Conservation (phyloP, 805 yeast genomes). For the Isabelozyma heimii region DNA sequence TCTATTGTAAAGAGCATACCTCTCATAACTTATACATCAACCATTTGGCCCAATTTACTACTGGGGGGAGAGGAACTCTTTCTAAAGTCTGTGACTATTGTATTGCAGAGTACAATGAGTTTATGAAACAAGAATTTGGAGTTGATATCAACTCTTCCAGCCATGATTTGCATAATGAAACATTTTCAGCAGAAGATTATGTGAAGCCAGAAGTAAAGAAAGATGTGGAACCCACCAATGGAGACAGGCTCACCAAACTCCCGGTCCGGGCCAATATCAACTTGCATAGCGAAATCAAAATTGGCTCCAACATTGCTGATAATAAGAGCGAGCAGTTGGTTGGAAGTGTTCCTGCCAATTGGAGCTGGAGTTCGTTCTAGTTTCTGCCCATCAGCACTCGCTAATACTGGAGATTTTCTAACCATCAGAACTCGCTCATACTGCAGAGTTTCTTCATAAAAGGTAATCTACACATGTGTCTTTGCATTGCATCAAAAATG, state of each 20-base stretch:
- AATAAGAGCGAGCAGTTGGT: constrained; percentile 39
- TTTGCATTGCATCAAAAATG: too few species aligned
- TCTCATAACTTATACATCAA: constrained; percentile 54
- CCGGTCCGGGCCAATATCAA: not conserved
- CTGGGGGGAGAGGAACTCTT: constrained; percentile 65
- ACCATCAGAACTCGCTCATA: too few species aligned
- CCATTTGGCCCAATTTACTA: constrained; percentile 59
- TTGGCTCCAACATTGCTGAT: not conserved
- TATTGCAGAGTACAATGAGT: constrained; percentile 56
- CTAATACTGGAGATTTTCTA: too few species aligned
- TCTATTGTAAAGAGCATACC: constrained; percentile 70
- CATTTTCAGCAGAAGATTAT: not conserved
- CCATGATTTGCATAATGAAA: not conserved
- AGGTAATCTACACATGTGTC: too few species aligned
- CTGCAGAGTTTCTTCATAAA: too few species aligned
- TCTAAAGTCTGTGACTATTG: constrained; percentile 72
- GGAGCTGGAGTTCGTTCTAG: constrained; percentile 77
- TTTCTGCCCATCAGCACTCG: not conserved
- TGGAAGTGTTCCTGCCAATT: constrained; percentile 65
- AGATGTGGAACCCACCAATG: not conserved
- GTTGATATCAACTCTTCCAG: constrained; percentile 9
- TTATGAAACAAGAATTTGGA: constrained; percentile 42
- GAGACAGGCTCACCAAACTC: constrained; percentile 6
- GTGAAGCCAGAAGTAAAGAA: not conserved
- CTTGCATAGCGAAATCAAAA: not conserved